Evolutionary conservation across 768 basidiomycete genomes (phyloP), one percentile per base, ranked within the genome.

Genomic region (Collybia sordida): DNA sequence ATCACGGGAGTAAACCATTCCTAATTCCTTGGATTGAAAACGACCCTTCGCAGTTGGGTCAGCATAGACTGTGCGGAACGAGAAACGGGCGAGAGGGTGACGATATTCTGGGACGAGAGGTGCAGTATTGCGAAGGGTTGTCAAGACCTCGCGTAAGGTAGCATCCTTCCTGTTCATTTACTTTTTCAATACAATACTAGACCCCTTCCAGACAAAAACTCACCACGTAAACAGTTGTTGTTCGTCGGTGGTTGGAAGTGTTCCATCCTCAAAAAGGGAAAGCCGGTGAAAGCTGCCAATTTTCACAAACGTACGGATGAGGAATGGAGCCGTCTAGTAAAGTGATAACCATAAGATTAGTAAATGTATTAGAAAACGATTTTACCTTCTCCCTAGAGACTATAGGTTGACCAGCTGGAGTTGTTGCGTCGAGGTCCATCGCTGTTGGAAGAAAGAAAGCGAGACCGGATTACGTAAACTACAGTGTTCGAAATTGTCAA

Each of bases 141-240:
- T 87, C 49, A 93, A 65, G 37, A 92, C 78, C 70, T 93, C 90
- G 36, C 83, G 80, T 25, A 93, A 72, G 0, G 90, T 90, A 11
- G 88, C 85, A 59, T 93, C 88, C 72, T 82, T 89, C 90, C 90
- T 92, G 55, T 17, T 22, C 18, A n/a, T 11, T 22, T 8, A 35
- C 15, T 34, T 21, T 39, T n/a, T 22, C 27, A 43, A 27, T 12
- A n/a, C 17, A 44, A 11, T 6, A 27, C 5, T 17, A 6, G 49
- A 22, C 15, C n/a, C 18, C 12, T 38, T 44, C 6, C 0, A 8
- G 12, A 24, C n/a, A 15, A 40, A 6, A 14, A 52, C 74, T 19
- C 59, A 88, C 90, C 90, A 93, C 6, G 87, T 86, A 58, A 86
- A 92, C 27, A 93, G 68, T 60, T 91, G 89, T 41, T 89, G 85